Evolutionary conservation across 202 grass and related monocot species (phyloP).

Genomic region (Schoenoplectus triqueter): DNA sequence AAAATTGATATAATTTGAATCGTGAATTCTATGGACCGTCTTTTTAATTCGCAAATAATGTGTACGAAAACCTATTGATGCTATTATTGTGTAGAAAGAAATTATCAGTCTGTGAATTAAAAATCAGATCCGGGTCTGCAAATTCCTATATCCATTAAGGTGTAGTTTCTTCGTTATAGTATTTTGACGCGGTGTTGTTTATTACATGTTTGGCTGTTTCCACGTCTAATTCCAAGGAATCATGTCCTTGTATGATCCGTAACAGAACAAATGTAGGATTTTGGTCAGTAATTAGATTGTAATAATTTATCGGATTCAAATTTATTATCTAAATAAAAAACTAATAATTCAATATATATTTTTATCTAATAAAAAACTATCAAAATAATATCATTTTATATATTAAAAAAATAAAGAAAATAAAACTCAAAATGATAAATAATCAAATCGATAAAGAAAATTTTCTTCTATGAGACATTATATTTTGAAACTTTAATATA

Average conservation of each 20-base stretch:
- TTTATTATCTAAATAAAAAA: too few species aligned
- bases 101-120: neutral
- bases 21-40: neutral
- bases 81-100: neutral
- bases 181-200: neutral
- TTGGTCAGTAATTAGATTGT: too few species aligned
- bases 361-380: too few species aligned
- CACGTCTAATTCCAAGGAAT: slow-evolving; percentile 2
- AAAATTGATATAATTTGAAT: neutral
- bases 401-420: too few species aligned
- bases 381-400: too few species aligned
- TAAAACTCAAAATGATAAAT: too few species aligned
- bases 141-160: neutral
- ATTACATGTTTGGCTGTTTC: neutral
- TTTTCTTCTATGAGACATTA: too few species aligned
- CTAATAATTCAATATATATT: too few species aligned
- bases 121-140: neutral
- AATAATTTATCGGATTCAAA: too few species aligned
- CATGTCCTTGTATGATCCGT: neutral
- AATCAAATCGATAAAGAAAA: too few species aligned
- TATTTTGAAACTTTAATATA: too few species aligned
- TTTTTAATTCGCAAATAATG: neutral
- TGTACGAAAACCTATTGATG: neutral
- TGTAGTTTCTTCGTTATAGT: neutral
- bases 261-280: too few species aligned